Evolutionary conservation across 441 rosid species (phyloP).

Genomic region (Populus trichocarpa): DNA sequence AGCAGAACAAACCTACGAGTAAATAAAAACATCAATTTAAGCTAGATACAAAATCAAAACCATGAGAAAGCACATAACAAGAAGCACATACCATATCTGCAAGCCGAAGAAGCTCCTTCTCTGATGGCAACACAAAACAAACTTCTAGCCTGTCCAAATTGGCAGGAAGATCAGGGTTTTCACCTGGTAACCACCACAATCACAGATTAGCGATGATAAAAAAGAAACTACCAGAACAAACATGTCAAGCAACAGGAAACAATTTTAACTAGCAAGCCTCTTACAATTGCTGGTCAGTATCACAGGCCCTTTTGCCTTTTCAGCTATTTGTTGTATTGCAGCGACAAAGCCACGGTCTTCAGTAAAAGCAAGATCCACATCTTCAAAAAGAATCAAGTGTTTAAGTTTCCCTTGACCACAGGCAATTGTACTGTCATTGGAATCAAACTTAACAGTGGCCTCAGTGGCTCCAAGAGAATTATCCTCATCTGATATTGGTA

Average conservation of each 20-base stretch:
- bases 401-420: conserved; percentile 42
- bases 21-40: conserved; percentile 1
- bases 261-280: conserved; percentile 21
- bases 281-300: conserved; percentile 86
- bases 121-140: conserved; percentile 54
- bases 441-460: conserved; percentile 27
- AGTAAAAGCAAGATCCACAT: conserved; percentile 75
- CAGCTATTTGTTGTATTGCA: conserved; percentile 83
- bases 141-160: conserved; percentile 63
- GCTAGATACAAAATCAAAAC: not conserved
- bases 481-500: conserved; percentile 39
- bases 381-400: conserved; percentile 89
- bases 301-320: conserved; percentile 85
- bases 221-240: conserved; percentile 5
- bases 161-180: conserved; percentile 63
- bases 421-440: conserved; percentile 27
- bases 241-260: conserved; percentile 12
- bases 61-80: conserved; percentile 8
- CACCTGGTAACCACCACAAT: conserved; percentile 45
- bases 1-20: conserved; percentile 62
- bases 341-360: conserved; percentile 93
- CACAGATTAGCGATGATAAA: conserved; percentile 13
- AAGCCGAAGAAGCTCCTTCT: conserved; percentile 57
- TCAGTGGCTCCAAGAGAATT: conserved; percentile 23
- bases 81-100: conserved; percentile 45